A percentile compares a stretch with the other conserved stretches of the same genome.
These are phyloP conservation scores for Pichia sp. DNA, from an alignment of 1,139 yeast genomes.

Conservation along the genomic window DNA sequence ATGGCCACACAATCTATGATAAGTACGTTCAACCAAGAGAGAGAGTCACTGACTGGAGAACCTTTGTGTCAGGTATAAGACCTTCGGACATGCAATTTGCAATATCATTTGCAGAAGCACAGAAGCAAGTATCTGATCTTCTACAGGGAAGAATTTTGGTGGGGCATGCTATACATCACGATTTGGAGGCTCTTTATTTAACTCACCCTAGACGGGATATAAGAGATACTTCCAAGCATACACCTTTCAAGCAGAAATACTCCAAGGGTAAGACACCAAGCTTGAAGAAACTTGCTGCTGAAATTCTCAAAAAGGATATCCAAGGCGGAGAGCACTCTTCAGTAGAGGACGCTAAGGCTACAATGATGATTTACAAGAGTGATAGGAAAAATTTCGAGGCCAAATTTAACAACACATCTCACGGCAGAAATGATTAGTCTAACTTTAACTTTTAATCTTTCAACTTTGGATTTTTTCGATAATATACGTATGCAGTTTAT, in stretches of 20 bases:
- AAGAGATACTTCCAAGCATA: constrained; percentile 69
- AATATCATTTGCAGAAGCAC: constrained; percentile 59
- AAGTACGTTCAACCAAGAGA: constrained; percentile 69
- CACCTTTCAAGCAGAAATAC: constrained; percentile 46
- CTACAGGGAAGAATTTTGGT: constrained; percentile 51
- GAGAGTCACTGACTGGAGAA: constrained; percentile 82
- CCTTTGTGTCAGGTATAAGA: constrained; percentile 87
- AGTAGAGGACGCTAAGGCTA: constrained; percentile 83
- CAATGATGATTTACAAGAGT: constrained; percentile 69
- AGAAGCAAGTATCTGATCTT: constrained; percentile 44
- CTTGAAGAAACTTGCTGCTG: constrained; percentile 56
- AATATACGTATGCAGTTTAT: no score
- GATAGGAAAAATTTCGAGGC: constrained; percentile 55
- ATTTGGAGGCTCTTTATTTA: constrained; percentile 57
- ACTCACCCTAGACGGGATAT: constrained; percentile 59
- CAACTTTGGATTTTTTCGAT: no score
- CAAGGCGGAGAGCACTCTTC: constrained; percentile 80
- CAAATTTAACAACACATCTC: no score
- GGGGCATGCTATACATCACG: constrained; percentile 84
- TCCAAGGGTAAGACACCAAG: constrained; percentile 67
- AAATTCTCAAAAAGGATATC: constrained; percentile 52
- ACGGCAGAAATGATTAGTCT: no score
- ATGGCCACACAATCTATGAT: constrained; percentile 67
- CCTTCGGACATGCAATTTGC: constrained; percentile 66
- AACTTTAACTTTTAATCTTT: no score